Conservation (phyloP, 108 stramenopile genomes). For the Cyclotella distinguenda region DNA sequence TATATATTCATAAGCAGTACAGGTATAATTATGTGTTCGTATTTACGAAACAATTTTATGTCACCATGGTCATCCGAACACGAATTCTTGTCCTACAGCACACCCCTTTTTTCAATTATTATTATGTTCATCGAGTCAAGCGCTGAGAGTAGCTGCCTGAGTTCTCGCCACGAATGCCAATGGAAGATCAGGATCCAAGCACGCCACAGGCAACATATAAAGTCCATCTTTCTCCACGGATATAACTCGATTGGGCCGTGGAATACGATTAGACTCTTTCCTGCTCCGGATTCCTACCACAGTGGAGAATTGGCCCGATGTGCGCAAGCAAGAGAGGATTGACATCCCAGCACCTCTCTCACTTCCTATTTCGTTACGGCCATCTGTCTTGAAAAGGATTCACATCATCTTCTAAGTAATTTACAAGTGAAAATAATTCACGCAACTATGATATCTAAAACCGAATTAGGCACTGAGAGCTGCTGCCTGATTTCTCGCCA, state of each 20-base stretch:
- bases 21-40: no score
- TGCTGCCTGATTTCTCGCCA: conserved; percentile 57
- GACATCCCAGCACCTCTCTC: conserved; percentile 46
- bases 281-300: conserved; percentile 84
- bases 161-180: conserved; percentile 74
- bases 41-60: no score
- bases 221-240: conserved; percentile 53
- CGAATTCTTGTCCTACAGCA: not conserved
- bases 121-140: no score
- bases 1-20: no score
- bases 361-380: conserved; percentile 70
- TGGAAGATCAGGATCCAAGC: conserved; percentile 62
- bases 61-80: no score
- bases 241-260: conserved; percentile 56
- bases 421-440: no score
- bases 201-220: conserved; percentile 46
- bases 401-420: no score
- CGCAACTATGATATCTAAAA: no score
- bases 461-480: no score
- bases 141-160: conserved; percentile 24
- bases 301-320: conserved; percentile 40
- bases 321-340: conserved; percentile 54
- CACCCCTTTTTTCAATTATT: no score
- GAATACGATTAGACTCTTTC: conserved; percentile 68
- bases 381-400: no score